A percentile compares a stretch with the other conserved stretches of the same genome.
phyloP scores from a whole-genome alignment of 257 asterid genomes.

The Solanum gandarillasii region DNA sequence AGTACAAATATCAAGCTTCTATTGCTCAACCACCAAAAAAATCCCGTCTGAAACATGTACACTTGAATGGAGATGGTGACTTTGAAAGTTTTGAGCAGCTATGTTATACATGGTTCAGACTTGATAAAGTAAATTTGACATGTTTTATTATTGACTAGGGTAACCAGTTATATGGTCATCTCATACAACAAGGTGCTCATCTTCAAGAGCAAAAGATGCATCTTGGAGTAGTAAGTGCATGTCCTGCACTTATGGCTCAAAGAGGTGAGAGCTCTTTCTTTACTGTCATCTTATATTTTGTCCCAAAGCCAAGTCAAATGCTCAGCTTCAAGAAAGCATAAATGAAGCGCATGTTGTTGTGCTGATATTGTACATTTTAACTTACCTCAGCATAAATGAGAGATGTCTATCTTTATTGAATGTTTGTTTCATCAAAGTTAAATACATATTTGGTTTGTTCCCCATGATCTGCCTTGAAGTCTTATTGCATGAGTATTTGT shows the following conservation, averaged over 20 bases:
- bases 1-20: neutral
- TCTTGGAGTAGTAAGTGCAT: neutral
- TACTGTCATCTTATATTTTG: neutral
- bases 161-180: neutral
- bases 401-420: neutral
- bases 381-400: neutral
- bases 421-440: neutral
- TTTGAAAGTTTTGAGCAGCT: neutral
- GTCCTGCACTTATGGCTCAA: neutral
- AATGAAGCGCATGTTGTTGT: neutral
- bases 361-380: neutral
- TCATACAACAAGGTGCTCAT: neutral
- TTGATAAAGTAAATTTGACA: neutral
- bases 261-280: neutral
- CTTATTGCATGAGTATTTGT: neutral
- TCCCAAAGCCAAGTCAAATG: neutral
- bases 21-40: neutral
- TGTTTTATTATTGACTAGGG: neutral
- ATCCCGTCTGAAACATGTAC: neutral
- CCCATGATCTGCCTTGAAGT: neutral
- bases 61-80: neutral
- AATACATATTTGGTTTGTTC: neutral
- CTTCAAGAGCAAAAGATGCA: neutral
- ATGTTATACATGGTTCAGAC: neutral
- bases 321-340: neutral